These are phyloP conservation scores for Penicillium flavigenum DNA, from an alignment of 495 filamentous ascomycete genomes.

Conservation along the genomic window DNA sequence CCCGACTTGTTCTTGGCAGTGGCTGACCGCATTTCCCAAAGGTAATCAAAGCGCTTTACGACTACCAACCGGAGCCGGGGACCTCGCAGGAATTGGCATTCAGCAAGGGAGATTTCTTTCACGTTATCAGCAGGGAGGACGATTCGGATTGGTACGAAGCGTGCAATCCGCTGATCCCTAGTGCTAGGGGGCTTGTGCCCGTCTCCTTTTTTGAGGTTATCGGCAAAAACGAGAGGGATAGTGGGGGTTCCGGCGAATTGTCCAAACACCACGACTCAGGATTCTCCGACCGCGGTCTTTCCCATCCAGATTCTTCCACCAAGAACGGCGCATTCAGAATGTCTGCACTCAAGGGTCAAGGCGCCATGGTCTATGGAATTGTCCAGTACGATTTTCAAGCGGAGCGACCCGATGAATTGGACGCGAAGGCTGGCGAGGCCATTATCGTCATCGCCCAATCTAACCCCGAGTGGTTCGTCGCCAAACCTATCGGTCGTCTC, in stretches of 20 bases:
- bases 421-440: slow-evolving; percentile 90
- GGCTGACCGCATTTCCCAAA: slow-evolving; percentile 38
- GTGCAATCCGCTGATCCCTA: slow-evolving; percentile 89
- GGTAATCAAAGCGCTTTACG: slow-evolving; percentile 97
- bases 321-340: slow-evolving; percentile 45
- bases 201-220: slow-evolving; percentile 90
- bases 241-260: slow-evolving; percentile 67
- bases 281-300: slow-evolving; percentile 62
- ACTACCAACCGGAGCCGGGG: slow-evolving; percentile 73
- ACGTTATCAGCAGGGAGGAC: slow-evolving; percentile 95
- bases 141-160: slow-evolving; percentile 97
- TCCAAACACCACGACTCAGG: slow-evolving; percentile 73
- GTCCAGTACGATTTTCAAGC: slow-evolving; percentile 97
- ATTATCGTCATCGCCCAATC: slow-evolving; percentile 99
- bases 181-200: slow-evolving; percentile 86
- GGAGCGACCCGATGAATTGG: slow-evolving; percentile 90
- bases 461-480: slow-evolving; percentile 99
- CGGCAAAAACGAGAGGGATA: slow-evolving; percentile 83
- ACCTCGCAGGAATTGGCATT: slow-evolving; percentile 79
- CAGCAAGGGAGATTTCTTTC: slow-evolving; percentile 93
- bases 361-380: slow-evolving; percentile 92
- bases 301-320: slow-evolving; percentile 37
- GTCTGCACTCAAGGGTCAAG: slow-evolving; percentile 60
- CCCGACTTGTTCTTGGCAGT: slow-evolving; percentile 15
- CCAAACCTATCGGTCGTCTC: slow-evolving; percentile 92